phyloP scores from a whole-genome alignment of 1,139 yeast genomes.

The Cylindricascospora bacillispora region DNA sequence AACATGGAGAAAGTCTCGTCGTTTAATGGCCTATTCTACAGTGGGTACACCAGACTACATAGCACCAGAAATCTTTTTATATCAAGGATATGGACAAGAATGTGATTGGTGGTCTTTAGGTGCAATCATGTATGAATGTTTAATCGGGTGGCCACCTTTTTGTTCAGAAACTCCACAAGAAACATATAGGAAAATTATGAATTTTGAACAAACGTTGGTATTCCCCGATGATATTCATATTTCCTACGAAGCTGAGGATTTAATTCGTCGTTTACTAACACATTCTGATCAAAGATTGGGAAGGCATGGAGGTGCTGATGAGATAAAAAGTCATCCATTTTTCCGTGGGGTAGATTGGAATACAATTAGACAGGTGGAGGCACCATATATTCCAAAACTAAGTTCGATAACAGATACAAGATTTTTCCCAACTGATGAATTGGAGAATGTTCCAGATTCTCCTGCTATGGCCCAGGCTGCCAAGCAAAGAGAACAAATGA shows the following conservation, averaged over 20 bases:
- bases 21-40: conserved; percentile 95
- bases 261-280: conserved; percentile 71
- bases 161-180: conserved; percentile 99
- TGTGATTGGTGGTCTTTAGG: conserved; percentile 99
- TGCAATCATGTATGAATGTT: conserved; percentile 96
- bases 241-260: conserved; percentile 87
- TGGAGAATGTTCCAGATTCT: conserved; percentile 88
- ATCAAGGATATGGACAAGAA: conserved; percentile 97
- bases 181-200: conserved; percentile 85
- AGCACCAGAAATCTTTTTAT: conserved; percentile 94
- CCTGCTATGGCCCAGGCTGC: conserved; percentile 75
- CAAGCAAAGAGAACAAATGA: conserved; percentile 34
- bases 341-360: conserved; percentile 97
- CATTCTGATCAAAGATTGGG: conserved; percentile 82
- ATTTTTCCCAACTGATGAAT: conserved; percentile 95
- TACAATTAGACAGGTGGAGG: conserved; percentile 80
- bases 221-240: conserved; percentile 95
- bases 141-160: conserved; percentile 99
- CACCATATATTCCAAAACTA: conserved; percentile 82
- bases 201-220: conserved; percentile 86
- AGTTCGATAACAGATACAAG: conserved; percentile 90
- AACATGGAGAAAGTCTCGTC: conserved; percentile 94
- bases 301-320: conserved; percentile 86
- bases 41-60: conserved; percentile 99
- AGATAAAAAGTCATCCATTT: conserved; percentile 84